A percentile compares a stretch with the other conserved stretches of the same genome.
Evolutionary conservation across 176 grass and related monocot genomes (phyloP).

Genomic region (Urochloa ruziziensis): DNA sequence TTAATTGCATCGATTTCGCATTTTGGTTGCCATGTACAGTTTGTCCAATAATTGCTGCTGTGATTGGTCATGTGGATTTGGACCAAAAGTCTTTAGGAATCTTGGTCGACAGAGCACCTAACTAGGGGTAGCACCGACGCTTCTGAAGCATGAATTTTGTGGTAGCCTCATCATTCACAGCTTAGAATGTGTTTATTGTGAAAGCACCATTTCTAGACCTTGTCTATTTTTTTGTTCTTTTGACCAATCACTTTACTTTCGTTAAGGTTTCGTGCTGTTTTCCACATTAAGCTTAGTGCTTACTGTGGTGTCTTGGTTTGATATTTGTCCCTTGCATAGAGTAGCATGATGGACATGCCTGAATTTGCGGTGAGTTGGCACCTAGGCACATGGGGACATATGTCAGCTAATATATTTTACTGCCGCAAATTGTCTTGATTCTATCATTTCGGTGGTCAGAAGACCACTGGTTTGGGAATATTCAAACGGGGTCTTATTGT

Average conservation of each 20-base stretch:
- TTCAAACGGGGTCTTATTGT: conserved; percentile 20
- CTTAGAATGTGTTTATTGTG: conserved; percentile 1
- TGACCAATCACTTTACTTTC: not conserved
- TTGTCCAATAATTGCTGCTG: not conserved
- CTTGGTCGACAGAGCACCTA: not conserved
- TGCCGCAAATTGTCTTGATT: conserved; percentile 16
- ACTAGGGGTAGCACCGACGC: conserved; percentile 28
- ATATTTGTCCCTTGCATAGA: conserved; percentile 38
- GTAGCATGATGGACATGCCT: conserved; percentile 32
- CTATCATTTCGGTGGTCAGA: conserved; percentile 36
- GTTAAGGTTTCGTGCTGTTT: not conserved
- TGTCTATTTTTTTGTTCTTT: not conserved
- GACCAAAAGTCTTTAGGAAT: conserved; percentile 7
- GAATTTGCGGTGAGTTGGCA: conserved; percentile 36
- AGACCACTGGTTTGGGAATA: conserved; percentile 36
- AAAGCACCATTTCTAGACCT: not conserved
- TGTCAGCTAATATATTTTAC: conserved; percentile 51
- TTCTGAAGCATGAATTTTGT: not conserved
- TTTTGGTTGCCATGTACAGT: not conserved
- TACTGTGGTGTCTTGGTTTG: not conserved
- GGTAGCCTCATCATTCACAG: not conserved
- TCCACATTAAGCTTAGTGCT: not conserved
- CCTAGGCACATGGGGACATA: conserved; percentile 50
- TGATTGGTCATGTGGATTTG: not conserved
- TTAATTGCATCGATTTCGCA: not conserved